These are phyloP conservation scores for Uromyces viciae-fabae DNA, from an alignment of 1,284 basidiomycete species.

Conservation along the genomic window DNA sequence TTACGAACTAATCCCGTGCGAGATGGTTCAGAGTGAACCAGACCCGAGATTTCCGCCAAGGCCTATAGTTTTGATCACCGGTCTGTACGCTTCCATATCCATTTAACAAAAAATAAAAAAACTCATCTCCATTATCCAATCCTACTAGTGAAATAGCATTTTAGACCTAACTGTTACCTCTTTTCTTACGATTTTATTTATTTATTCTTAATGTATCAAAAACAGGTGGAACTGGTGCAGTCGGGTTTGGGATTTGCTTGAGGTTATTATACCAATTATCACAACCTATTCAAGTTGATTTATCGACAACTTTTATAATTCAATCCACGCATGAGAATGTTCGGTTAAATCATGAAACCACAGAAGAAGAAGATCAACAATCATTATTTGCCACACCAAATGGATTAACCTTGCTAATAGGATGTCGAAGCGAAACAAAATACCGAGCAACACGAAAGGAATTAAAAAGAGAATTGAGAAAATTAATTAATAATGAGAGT, in stretches of 20 bases:
- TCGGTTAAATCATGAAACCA: slow-evolving; percentile 10
- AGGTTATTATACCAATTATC: slow-evolving; percentile 54
- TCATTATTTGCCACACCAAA: slow-evolving; percentile 53
- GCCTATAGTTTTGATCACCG: slow-evolving; percentile 30
- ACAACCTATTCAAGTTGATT: slow-evolving; percentile 51
- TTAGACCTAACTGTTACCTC: background rate
- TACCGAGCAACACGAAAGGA: slow-evolving; percentile 51
- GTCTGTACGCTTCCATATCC: slow-evolving; percentile 17
- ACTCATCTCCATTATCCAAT: background rate
- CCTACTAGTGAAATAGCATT: background rate
- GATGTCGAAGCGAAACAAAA: slow-evolving; percentile 54
- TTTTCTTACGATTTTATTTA: background rate
- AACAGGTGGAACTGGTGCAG: slow-evolving; percentile 47
- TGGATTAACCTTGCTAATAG: slow-evolving; percentile 53
- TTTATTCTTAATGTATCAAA: too few species aligned
- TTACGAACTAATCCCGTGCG: too few species aligned
- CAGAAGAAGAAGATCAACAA: slow-evolving; percentile 43
- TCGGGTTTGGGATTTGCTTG: slow-evolving; percentile 54
- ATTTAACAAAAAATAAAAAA: background rate
- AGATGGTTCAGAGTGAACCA: too few species aligned
- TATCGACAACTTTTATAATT: slow-evolving; percentile 27
- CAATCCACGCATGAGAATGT: background rate
- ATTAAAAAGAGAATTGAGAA: slow-evolving; percentile 48
- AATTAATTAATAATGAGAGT: slow-evolving; percentile 15
- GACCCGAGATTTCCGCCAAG: background rate